Evolutionary conservation across 2,329 filamentous ascomycete genomes (phyloP).

Genomic region (Exophiala spinifera): DNA sequence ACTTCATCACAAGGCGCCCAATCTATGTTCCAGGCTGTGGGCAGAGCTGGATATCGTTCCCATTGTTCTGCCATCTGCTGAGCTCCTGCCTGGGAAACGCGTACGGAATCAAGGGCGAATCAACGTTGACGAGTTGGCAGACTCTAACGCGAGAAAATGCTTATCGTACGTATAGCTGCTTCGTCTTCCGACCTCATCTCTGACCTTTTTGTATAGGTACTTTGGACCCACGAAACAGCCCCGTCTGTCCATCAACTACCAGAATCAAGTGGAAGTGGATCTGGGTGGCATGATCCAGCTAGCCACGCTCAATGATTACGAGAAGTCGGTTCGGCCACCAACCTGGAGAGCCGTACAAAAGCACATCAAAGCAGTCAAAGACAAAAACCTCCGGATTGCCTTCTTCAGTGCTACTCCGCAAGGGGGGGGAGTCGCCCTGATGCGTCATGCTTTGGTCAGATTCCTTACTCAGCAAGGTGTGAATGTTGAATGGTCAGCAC

Average conservation of each 20-base stretch:
- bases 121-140: conserved; percentile 74
- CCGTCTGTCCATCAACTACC: conserved; percentile 62
- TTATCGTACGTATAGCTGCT: conserved; percentile 55
- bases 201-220: conserved; percentile 45
- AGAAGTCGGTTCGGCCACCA: conserved; percentile 55
- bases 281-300: conserved; percentile 62
- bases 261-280: conserved; percentile 69
- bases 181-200: neutral
- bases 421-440: conserved; percentile 77
- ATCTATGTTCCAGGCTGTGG: conserved; percentile 70
- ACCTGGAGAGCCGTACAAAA: conserved; percentile 66
- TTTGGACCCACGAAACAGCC: conserved; percentile 72
- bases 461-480: conserved; percentile 66
- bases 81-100: conserved; percentile 36
- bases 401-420: conserved; percentile 80
- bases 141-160: conserved; percentile 76
- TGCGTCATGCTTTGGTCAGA: conserved; percentile 74
- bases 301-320: conserved; percentile 56
- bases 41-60: conserved; percentile 72
- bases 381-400: conserved; percentile 64
- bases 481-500: conserved; percentile 67
- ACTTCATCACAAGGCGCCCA: conserved; percentile 60
- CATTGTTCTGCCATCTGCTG: conserved; percentile 55
- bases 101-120: conserved; percentile 39
- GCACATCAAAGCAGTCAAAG: conserved; percentile 61